Percentiles rank a stretch among this genome's conserved stretches.
Evolutionary conservation across 768 basidiomycete species (phyloP).

Genomic region (Calocera cornea): DNA sequence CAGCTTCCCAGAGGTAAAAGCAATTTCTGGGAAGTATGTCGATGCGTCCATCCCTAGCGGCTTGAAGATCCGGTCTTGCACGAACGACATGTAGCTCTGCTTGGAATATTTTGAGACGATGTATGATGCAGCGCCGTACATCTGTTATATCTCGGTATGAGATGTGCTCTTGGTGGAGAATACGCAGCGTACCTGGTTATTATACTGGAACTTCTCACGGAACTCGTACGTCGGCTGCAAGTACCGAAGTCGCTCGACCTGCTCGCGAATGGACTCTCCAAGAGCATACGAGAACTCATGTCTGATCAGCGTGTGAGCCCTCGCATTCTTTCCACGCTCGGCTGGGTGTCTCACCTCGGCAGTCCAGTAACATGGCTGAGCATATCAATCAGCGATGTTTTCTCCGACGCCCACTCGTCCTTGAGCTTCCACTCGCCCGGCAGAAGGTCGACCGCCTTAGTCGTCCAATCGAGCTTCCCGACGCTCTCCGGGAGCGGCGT

Average conservation of each 20-base stretch:
- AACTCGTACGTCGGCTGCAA: slow-evolving; percentile 26
- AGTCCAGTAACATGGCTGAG: slow-evolving; percentile 33
- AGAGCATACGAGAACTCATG: slow-evolving; percentile 26
- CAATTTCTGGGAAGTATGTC: slow-evolving; percentile 28
- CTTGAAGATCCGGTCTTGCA: slow-evolving; percentile 29
- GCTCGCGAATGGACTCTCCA: slow-evolving; percentile 19
- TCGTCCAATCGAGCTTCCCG: slow-evolving; percentile 28
- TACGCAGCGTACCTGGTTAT: slow-evolving; percentile 24
- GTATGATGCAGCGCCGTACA: slow-evolving; percentile 28
- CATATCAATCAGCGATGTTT: slow-evolving; percentile 28
- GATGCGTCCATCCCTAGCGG: slow-evolving; percentile 32
- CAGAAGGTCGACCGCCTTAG: slow-evolving; percentile 27
- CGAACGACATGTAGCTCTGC: slow-evolving; percentile 29
- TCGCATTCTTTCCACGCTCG: no score
- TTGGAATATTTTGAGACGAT: slow-evolving; percentile 26
- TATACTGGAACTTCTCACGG: slow-evolving; percentile 29
- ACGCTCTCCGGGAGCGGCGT: slow-evolving; percentile 25
- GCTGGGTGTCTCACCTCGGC: slow-evolving; percentile 23
- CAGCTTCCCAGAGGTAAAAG: slow-evolving; percentile 23
- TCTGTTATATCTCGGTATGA: slow-evolving; percentile 18
- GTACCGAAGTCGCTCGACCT: slow-evolving; percentile 20
- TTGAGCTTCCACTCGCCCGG: slow-evolving; percentile 31
- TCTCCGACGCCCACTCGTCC: slow-evolving; percentile 30
- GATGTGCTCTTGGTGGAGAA: neutral
- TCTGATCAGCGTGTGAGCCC: slow-evolving; percentile 18